Base-by-base conservation (phyloP, 768 basidiomycete species). In the Kwoniella sp. region DNA sequence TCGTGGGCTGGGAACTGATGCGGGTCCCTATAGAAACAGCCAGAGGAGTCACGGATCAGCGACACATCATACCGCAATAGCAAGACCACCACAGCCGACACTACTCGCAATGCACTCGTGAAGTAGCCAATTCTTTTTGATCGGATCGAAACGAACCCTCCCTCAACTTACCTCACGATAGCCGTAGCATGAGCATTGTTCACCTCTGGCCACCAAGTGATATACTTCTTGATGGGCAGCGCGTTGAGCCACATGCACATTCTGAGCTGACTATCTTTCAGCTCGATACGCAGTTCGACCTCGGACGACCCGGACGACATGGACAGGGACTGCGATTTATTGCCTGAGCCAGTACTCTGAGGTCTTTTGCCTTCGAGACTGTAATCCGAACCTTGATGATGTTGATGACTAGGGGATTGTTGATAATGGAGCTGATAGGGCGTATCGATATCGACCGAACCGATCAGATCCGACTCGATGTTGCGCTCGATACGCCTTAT, bases 121-220 rank as follows among this genome's bases (percentile, higher is more conserved):
- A n/a, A n/a, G n/a, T n/a, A n/a, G n/a, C n/a, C n/a, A 22, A 50
- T 30, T 59, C 51, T 17, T 55, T 13, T 48, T n/a, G 0, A 50
- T 38, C 13, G 50, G 25, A 17, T 26, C 0, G 34, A 25, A 4
- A 29, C 3, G 25, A 20, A n/a, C n/a, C n/a, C n/a, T n/a, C n/a
- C n/a, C 11, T 38, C 2, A 11, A 61, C 74, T 58, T 54, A 78
- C 77, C 77, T 63, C 22, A 76, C 75, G 15, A 74, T 60, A 15
- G 69, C 69, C 9, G 70, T 65, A 20, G 73, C 72, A 68, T 79
- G 77, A 20, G 75, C 69, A 57, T 77, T 79, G 20, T 52, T 38
- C 2, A 73, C 66, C 25, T 72, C 67, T 2, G 77, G 75, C 54
- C 69, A 75, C 75, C 75, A 79, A 48, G 71, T 70, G 11, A 74